phyloP scores from a whole-genome alignment of 148 eudicot species.

The Fagopyrum esculentum region DNA sequence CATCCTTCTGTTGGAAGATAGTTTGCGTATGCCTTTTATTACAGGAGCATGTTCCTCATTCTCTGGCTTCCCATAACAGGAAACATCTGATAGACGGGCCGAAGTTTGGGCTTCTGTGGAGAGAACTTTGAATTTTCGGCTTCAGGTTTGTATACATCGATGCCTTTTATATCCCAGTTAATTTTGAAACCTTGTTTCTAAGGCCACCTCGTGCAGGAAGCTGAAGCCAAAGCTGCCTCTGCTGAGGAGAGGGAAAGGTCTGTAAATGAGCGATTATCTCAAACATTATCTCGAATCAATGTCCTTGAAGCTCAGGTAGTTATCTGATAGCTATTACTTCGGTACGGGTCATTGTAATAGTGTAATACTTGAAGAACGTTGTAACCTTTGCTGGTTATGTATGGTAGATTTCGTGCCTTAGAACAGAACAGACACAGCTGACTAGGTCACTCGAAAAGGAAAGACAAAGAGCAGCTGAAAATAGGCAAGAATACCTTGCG shows the following conservation, averaged over 20 bases:
- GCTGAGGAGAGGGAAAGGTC: slow-evolving; percentile 96
- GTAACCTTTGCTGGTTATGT: slow-evolving; percentile 23
- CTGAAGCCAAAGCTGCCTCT: slow-evolving; percentile 83
- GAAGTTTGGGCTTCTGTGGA: slow-evolving; percentile 97
- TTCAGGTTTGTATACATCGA: slow-evolving; percentile 53
- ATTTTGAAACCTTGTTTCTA: slow-evolving; percentile 9
- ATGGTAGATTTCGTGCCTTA: slow-evolving; percentile 83
- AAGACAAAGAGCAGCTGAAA: slow-evolving; percentile 94
- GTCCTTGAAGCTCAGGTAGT: slow-evolving; percentile 98
- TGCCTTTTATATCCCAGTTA: neutral
- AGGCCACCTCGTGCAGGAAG: slow-evolving; percentile 57
- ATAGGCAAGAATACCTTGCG: slow-evolving; percentile 89
- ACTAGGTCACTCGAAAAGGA: slow-evolving; percentile 89
- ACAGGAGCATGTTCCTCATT: neutral
- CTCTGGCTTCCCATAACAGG: slow-evolving; percentile 45
- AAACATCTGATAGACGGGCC: slow-evolving; percentile 68
- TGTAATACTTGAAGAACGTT: neutral
- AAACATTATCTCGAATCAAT: slow-evolving; percentile 87
- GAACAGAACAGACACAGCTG: slow-evolving; percentile 92
- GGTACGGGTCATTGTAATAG: slow-evolving; percentile 8
- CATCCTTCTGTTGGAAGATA: neutral
- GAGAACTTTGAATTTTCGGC: slow-evolving; percentile 75
- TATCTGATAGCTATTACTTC: slow-evolving; percentile 11
- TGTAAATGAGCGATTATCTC: slow-evolving; percentile 80
- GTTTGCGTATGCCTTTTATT: neutral